Evolutionary conservation across 1,139 yeast species (phyloP), one percentile per base, ranked within the genome.

Genomic region (Suhomyces maxii): DNA sequence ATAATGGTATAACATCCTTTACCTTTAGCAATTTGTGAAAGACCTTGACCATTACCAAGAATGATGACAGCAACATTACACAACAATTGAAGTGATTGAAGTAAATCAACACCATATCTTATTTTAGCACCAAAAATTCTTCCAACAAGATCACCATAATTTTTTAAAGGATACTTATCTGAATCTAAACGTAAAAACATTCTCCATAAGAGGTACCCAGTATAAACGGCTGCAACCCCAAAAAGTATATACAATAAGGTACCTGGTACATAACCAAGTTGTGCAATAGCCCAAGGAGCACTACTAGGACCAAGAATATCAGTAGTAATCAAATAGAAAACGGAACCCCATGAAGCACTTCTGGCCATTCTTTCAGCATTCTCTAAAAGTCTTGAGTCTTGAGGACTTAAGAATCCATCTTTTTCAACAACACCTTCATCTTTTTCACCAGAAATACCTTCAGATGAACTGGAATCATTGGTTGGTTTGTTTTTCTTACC

Each of bases 31-130:
- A 39, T 25, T 34, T 39, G 42, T 13, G 42, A 39, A 34, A 39
- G 42, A 33, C 37, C 42, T 26, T 39, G 37, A 25, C 42, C 42
- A 14, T 39, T 39, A 33, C 42, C 37, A 34, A 39, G 42, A 34
- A 39, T 34, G 13, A 39, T 39, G 9, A 39, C 42, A 6, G 42
- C 42, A n/a, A 39, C 42, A 26, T 39, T 39, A 26, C 42, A 39
- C 7, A 39, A 26, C 37, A 39, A 39, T 34, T 39, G 42, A 34
- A 39, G 37, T 13, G 26, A n/a, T 39, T 39, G 42, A 25, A 39
- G 37, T 34, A 39, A 34, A 34, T 39, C 42, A 12, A 34, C 25
- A 25, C 37, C 42, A 33, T 39, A 39, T 39, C 42, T 34, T 13
- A 39, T 26, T 14, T 39, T 39, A 7, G 14, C 6, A 13, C 42